A percentile compares a stretch with the other conserved stretches of the same genome.
phyloP scores from a whole-genome alignment of 257 asterid genomes.

The Leonotis leonurus region DNA sequence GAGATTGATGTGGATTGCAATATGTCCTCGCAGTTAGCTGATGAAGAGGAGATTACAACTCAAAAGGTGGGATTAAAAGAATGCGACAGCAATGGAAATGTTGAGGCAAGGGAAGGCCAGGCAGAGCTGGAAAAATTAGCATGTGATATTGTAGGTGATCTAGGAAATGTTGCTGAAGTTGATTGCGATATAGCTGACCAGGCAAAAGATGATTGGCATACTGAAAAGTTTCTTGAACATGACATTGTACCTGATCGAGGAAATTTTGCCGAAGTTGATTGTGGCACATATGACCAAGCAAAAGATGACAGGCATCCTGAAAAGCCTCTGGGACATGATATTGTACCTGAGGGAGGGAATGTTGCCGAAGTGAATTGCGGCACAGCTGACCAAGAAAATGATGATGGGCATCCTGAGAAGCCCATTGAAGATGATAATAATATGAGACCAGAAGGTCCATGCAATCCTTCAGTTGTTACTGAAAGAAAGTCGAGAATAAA shows the following conservation, averaged over 20 bases:
- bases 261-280: constrained; percentile 35
- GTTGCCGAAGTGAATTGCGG: constrained; percentile 29
- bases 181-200: constrained; percentile 23
- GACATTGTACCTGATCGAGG: constrained; percentile 21
- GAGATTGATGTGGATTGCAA: constrained; percentile 29
- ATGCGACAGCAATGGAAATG: constrained; percentile 26
- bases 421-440: constrained; percentile 31
- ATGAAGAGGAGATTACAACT: constrained; percentile 24
- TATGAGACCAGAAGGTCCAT: constrained; percentile 22
- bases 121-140: constrained; percentile 25
- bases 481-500: constrained; percentile 48
- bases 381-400: constrained; percentile 22
- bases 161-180: constrained; percentile 26
- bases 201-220: constrained; percentile 25
- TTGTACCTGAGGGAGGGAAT: constrained; percentile 23
- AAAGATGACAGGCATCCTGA: constrained; percentile 28
- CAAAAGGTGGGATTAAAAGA: constrained; percentile 33
- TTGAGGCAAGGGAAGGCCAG: constrained; percentile 29
- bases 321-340: constrained; percentile 35
- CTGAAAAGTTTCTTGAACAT: constrained; percentile 37
- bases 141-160: constrained; percentile 25
- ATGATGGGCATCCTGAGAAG: constrained; percentile 27
- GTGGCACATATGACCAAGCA: constrained; percentile 19
- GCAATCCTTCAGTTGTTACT: constrained; percentile 23
- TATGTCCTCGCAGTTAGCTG: constrained; percentile 22